phyloP scores from a whole-genome alignment of 2,329 filamentous ascomycete species.

The Hypoxylon sp. region DNA sequence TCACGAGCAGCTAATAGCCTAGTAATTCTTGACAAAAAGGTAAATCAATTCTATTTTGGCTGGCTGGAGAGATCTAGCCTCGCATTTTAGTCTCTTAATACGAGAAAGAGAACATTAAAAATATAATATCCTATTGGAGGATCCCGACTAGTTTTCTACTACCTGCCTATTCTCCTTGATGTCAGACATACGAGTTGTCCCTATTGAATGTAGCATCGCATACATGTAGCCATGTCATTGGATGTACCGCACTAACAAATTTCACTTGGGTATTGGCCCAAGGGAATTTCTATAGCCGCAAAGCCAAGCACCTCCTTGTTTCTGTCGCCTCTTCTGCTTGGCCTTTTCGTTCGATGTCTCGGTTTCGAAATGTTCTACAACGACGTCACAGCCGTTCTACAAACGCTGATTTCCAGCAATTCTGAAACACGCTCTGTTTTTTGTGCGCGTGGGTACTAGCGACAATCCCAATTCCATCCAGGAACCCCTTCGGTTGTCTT shows the following conservation, averaged over 20 bases:
- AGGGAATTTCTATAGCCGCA: conserved; percentile 4
- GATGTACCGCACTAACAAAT: conserved; percentile 17
- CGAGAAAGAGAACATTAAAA: conserved; percentile 22
- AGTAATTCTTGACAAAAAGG: conserved; percentile 3
- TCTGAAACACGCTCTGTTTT: conserved; percentile 33
- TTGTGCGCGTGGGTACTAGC: conserved; percentile 31
- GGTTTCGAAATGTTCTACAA: conserved; percentile 34
- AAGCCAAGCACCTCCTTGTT: background rate
- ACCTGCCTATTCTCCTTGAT: conserved; percentile 14
- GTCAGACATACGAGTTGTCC: conserved; percentile 17
- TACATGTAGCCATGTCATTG: too few species aligned
- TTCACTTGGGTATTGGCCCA: conserved; percentile 6
- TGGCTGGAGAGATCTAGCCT: background rate
- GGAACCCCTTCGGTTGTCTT: background rate
- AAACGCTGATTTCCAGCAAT: conserved; percentile 8
- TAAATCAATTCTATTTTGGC: background rate
- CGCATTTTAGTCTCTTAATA: too few species aligned
- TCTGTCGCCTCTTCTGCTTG: conserved; percentile 10
- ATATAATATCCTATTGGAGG: conserved; percentile 15
- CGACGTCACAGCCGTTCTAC: conserved; percentile 28
- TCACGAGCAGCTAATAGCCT: conserved; percentile 3
- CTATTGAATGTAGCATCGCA: too few species aligned
- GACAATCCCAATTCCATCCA: conserved; percentile 36
- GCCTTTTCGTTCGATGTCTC: conserved; percentile 5
- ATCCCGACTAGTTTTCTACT: background rate